A percentile compares a stretch with the other conserved stretches of the same genome.
Conservation (phyloP, 2,329 filamentous ascomycete species). For the Aspergillus ochraceus region DNA sequence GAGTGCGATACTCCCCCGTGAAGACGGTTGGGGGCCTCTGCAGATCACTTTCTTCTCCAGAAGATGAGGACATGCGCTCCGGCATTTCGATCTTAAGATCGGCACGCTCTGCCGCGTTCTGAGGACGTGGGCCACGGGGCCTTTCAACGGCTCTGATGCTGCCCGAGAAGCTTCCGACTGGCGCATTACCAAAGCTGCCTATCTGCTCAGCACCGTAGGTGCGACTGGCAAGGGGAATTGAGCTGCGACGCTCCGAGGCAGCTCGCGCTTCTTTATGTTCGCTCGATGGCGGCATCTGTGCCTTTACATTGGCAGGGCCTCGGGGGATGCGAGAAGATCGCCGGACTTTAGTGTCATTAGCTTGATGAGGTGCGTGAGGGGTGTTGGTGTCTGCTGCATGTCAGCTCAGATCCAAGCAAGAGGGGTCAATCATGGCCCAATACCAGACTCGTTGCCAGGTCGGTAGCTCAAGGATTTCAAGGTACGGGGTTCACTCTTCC, state of each 20-base stretch:
- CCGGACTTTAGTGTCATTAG: neutral
- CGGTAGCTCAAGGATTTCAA: neutral
- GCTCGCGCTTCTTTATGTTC: slow-evolving; percentile 13
- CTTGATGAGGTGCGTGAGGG: neutral
- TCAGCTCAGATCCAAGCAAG: neutral
- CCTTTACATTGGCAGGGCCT: slow-evolving; percentile 1
- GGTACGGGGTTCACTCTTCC: neutral
- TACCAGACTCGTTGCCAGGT: neutral
- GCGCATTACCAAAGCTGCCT: neutral
- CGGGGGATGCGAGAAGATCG: slow-evolving; percentile 6
- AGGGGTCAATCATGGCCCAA: neutral
- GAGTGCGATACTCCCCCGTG: slow-evolving; percentile 26
- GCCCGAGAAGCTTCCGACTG: slow-evolving; percentile 1
- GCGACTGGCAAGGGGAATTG: slow-evolving; percentile 15
- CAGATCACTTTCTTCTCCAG: slow-evolving; percentile 33
- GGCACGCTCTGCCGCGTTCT: neutral
- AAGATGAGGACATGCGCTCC: neutral
- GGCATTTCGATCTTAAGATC: neutral
- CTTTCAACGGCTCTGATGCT: slow-evolving; percentile 9
- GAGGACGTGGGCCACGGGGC: slow-evolving; percentile 12
- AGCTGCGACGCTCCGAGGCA: slow-evolving; percentile 14
- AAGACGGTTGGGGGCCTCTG: slow-evolving; percentile 14
- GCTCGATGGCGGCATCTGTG: neutral
- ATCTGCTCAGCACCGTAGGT: slow-evolving; percentile 8
- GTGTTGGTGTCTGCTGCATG: neutral